These are phyloP conservation scores for Malus orientalis DNA, from an alignment of 306 rosid genomes.

Conservation along the genomic window DNA sequence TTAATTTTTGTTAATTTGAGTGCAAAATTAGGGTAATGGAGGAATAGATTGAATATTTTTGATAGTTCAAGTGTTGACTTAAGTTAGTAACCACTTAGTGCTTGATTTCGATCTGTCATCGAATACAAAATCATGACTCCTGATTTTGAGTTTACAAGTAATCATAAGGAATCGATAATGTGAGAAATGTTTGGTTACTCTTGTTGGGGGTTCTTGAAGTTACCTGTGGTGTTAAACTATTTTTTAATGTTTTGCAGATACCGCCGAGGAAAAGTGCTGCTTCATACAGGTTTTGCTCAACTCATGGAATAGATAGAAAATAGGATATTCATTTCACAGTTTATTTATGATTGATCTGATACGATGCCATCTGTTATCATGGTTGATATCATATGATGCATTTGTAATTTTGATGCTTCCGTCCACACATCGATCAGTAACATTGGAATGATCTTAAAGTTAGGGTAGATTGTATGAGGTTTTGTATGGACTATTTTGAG, in stretches of 20 bases:
- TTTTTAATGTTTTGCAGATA: slow-evolving; percentile 53
- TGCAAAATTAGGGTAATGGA: background rate
- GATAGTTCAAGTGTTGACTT: background rate
- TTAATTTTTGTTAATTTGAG: background rate
- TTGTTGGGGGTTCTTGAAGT: background rate
- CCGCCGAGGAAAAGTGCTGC: slow-evolving; percentile 95
- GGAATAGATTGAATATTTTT: background rate
- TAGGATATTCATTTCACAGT: background rate
- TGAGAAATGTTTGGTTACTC: background rate
- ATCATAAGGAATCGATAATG: background rate
- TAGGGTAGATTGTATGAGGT: background rate
- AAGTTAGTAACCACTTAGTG: background rate
- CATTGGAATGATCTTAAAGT: background rate
- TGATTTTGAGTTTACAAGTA: background rate
- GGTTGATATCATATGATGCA: background rate
- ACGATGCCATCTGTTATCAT: background rate
- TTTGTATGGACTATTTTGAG: background rate
- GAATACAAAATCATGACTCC: background rate
- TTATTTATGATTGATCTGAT: background rate
- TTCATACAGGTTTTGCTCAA: slow-evolving; percentile 68
- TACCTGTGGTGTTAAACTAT: slow-evolving; percentile 6
- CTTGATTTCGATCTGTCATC: background rate
- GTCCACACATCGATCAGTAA: background rate
- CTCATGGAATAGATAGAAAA: background rate
- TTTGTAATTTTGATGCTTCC: background rate